Conservation (phyloP, 2,329 filamentous ascomycete genomes). For the Fusarium burgessii region DNA sequence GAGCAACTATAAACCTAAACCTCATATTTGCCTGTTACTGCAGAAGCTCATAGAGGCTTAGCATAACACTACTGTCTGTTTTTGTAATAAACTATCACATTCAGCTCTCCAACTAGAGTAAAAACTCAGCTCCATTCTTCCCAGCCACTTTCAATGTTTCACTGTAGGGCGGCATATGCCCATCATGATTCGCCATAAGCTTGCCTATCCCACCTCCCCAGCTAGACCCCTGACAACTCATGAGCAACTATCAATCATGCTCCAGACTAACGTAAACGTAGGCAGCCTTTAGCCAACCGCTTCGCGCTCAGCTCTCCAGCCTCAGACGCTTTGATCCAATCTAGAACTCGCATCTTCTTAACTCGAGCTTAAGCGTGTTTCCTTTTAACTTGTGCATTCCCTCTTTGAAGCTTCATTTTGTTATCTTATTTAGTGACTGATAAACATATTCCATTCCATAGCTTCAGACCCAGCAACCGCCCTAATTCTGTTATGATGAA, state of each 20-base stretch:
- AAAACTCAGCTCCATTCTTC: not conserved
- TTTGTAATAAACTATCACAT: not conserved
- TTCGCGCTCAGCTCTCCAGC: conserved; percentile 29
- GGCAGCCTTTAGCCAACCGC: conserved; percentile 29
- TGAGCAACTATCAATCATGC: conserved; percentile 38
- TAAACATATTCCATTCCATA: not conserved
- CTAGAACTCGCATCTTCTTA: conserved; percentile 21
- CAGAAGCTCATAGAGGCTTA: not conserved
- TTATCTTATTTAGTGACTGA: not conserved
- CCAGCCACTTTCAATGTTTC: conserved; percentile 39
- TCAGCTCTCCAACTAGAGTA: not conserved
- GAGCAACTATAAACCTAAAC: not conserved
- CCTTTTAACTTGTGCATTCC: conserved; percentile 17
- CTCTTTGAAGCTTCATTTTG: not conserved
- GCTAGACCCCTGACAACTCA: conserved; percentile 20
- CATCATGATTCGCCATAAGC: conserved; percentile 39
- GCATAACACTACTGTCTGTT: not conserved
- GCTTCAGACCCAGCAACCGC: not conserved
- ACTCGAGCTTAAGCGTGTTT: not conserved
- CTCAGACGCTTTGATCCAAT: conserved; percentile 23
- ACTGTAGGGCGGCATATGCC: conserved; percentile 37
- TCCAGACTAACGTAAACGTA: conserved; percentile 18
- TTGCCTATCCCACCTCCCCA: conserved; percentile 8
- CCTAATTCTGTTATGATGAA: conserved; percentile 48
- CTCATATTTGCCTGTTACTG: not conserved